A percentile compares a stretch with the other conserved stretches of the same genome.
phyloP scores from a whole-genome alignment of 148 eudicot genomes.

The Rhododendron simsii region DNA sequence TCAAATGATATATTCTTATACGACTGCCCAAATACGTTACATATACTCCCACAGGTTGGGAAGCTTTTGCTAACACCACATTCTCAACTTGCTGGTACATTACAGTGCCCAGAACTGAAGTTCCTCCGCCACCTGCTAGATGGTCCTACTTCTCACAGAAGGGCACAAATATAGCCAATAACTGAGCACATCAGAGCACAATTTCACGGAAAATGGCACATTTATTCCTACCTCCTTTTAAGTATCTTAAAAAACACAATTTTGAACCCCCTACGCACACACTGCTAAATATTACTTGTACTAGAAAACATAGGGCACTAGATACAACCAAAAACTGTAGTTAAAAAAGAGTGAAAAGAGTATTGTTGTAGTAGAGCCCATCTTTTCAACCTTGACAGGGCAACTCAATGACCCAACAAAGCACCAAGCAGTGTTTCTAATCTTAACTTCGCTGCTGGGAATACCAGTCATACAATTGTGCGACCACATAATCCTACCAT shows the following conservation, averaged over 20 bases:
- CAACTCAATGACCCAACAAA: not conserved
- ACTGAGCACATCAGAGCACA: not conserved
- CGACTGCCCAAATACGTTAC: not conserved
- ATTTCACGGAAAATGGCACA: not conserved
- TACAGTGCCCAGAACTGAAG: not conserved
- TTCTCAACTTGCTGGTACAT: not conserved
- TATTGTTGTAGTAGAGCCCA: not conserved
- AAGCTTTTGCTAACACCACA: not conserved
- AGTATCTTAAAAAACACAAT: not conserved
- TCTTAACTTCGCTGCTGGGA: not conserved
- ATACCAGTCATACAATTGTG: not conserved
- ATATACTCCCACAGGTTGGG: not conserved
- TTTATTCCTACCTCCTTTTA: not conserved
- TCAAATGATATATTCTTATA: not conserved
- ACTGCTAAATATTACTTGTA: not conserved
- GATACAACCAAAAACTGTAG: not conserved
- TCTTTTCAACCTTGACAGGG: not conserved
- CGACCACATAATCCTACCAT: not conserved
- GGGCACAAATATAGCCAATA: not conserved
- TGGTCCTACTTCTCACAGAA: not conserved
- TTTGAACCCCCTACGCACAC: not conserved
- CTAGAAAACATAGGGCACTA: not conserved
- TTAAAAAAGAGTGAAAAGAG: not conserved
- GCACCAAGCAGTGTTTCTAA: not conserved
- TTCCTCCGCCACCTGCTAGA: not conserved